Conservation (phyloP, 1,284 basidiomycete genomes). For the Ustilago nuda region DNA sequence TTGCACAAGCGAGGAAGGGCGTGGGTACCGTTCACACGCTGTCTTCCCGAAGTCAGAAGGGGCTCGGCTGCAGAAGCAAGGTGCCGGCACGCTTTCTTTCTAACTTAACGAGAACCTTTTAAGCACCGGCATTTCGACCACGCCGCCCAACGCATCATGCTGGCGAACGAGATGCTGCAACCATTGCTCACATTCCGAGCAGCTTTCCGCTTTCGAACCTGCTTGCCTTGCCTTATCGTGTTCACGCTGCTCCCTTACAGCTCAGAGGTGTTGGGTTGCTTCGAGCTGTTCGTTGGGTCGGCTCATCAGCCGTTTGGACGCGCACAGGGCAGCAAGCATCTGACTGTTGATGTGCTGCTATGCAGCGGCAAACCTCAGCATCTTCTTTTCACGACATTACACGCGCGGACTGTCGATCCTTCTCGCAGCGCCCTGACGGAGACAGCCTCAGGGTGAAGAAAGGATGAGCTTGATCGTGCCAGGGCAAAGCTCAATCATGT, state of each 20-base stretch:
- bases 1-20: slow-evolving; percentile 9
- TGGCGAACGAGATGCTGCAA: slow-evolving; percentile 1
- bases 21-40: neutral
- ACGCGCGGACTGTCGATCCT: neutral
- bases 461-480: slow-evolving; percentile 4
- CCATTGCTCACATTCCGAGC: neutral
- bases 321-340: too few species aligned
- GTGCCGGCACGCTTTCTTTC: neutral
- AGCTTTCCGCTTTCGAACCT: neutral
- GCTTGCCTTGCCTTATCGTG: neutral
- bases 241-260: neutral
- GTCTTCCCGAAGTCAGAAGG: neutral
- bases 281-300: too few species aligned
- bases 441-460: too few species aligned
- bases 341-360: too few species aligned
- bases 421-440: neutral
- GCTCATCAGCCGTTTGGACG: too few species aligned
- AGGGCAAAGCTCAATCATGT: neutral
- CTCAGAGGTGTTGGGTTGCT: too few species aligned
- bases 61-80: neutral
- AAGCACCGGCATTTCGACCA: slow-evolving; percentile 4
- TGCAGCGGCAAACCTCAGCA: neutral
- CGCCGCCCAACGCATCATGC: slow-evolving; percentile 1
- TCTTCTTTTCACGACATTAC: neutral
- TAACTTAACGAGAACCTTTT: neutral